Evolutionary conservation across 106 monocot genomes (phyloP).

Genomic region (Dactylorhiza incarnata): DNA sequence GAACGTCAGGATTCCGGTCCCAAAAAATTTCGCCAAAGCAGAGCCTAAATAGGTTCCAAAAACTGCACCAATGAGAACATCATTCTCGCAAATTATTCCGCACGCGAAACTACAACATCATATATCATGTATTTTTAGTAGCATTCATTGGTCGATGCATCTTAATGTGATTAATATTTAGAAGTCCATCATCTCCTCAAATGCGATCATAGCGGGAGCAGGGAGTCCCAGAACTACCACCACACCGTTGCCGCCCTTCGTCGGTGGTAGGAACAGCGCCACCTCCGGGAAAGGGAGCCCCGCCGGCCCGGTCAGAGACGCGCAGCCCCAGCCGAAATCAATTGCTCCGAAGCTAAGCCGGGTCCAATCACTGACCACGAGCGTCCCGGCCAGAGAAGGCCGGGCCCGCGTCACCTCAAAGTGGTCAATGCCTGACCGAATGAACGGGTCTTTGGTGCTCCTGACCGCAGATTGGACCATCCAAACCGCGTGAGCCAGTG

Average conservation of each 20-base stretch:
- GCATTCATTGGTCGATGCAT: too few species aligned
- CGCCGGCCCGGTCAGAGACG: slow-evolving; percentile 9
- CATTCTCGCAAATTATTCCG: too few species aligned
- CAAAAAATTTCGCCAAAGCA: too few species aligned
- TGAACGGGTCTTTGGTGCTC: slow-evolving; percentile 21
- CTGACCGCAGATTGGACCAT: slow-evolving; percentile 24
- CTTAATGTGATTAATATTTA: too few species aligned
- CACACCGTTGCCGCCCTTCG: slow-evolving; percentile 6
- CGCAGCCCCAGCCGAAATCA: slow-evolving; percentile 21
- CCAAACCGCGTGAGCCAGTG: slow-evolving; percentile 19
- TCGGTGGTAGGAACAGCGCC: slow-evolving; percentile 5
- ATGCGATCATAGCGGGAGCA: slow-evolving; percentile 5
- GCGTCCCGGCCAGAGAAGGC: slow-evolving; percentile 25
- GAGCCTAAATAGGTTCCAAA: too few species aligned
- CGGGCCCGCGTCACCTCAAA: slow-evolving; percentile 30
- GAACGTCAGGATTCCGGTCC: too few species aligned
- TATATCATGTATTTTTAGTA: too few species aligned
- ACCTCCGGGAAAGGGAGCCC: slow-evolving; percentile 14
- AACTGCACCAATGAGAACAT: too few species aligned
- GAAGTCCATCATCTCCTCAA: slow-evolving; percentile 15
- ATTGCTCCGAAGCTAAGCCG: background rate
- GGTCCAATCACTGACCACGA: slow-evolving; percentile 14
- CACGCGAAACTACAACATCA: too few species aligned
- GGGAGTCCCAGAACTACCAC: slow-evolving; percentile 14
- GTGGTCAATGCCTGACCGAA: slow-evolving; percentile 42